Evolutionary conservation across 768 basidiomycete genomes (phyloP), one percentile per base, ranked within the genome.

Genomic region (Suillus weaverae): DNA sequence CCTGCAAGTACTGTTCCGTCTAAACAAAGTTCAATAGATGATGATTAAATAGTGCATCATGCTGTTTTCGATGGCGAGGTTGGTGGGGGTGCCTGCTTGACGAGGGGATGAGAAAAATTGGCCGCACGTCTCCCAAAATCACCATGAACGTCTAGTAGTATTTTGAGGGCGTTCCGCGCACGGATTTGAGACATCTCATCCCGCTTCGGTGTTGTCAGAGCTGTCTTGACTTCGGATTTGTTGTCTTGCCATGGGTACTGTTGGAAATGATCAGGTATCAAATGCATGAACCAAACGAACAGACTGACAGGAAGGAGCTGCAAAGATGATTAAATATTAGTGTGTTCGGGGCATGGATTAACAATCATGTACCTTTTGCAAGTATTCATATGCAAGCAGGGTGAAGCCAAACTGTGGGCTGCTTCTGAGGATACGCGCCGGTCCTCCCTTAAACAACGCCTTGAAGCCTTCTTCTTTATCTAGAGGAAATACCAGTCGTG

Each of bases 381-480:
- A 79, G 71, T 89, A 86, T 72, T 90, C 89, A 73, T 90, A 90
- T 60, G 86, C 91, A 68, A 95, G 87, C 20, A 96, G 81, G 16
- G 94, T 96, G 73, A 96, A 97, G 60, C 94, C 96, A 75, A 99
- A 99, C 75, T 99, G 92, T 66, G 91, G 90, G 73, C 94, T 95
- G 78, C 90, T 92, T 67, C 95, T 87, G 65, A 95, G 80, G 53
- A 96, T 82, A 60, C 95, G 91, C 54, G 95, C 95, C 14, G 89
- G 86, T 30, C 95, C 94, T 59, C 95, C 95, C 72, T 97, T 97
- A 85, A 92, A 97, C 62, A 97, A 79, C 22, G 95, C 96, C 30
- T 81, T 82, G 79, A 92, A 92, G 16, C 95, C 95, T 74, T 97
- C 95, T 80, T 97, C 95, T 16, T 84, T 85, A 72, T 92, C 94